Percentiles rank a stretch among this genome's conserved stretches.
Conservation (phyloP, 164 flowering plant genomes). For the Piper betle region DNA sequence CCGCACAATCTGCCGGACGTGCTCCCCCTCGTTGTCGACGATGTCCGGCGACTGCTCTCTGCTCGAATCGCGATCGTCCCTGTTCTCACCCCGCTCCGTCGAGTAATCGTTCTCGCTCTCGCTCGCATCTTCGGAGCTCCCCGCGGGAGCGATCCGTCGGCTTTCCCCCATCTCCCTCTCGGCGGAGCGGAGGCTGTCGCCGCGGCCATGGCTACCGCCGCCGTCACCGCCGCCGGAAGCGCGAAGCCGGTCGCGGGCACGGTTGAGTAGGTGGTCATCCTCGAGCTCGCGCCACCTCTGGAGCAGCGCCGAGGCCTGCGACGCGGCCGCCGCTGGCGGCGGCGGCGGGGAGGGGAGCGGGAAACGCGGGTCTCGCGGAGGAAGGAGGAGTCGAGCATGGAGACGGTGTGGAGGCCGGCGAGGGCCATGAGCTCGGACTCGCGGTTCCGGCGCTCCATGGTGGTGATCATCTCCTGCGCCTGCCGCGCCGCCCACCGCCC, state of each 20-base stretch:
- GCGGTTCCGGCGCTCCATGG: slow-evolving; percentile 86
- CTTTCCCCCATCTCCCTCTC: slow-evolving; percentile 42
- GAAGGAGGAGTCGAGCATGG: slow-evolving; percentile 62
- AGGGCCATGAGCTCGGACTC: slow-evolving; percentile 95
- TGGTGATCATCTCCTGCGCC: slow-evolving; percentile 95
- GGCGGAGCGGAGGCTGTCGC: slow-evolving; percentile 50
- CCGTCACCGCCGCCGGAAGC: slow-evolving; percentile 19
- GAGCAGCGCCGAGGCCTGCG: slow-evolving; percentile 66
- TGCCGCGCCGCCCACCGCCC: slow-evolving; percentile 95
- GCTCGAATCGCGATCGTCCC: slow-evolving; percentile 48
- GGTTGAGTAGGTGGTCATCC: slow-evolving; percentile 68
- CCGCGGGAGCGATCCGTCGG: slow-evolving; percentile 41
- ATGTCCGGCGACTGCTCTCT: slow-evolving; percentile 93
- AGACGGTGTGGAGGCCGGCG: slow-evolving; percentile 73
- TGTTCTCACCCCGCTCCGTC: slow-evolving; percentile 39
- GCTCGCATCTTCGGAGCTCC: slow-evolving; percentile 50
- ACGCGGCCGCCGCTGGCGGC: slow-evolving; percentile 22
- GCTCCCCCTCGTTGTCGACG: slow-evolving; percentile 79
- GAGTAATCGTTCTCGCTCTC: slow-evolving; percentile 88
- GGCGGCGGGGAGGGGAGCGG: slow-evolving; percentile 82
- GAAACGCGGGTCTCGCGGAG: slow-evolving; percentile 43
- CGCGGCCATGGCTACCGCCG: slow-evolving; percentile 14
- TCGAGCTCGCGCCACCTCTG: slow-evolving; percentile 99
- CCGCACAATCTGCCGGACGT: slow-evolving; percentile 68
- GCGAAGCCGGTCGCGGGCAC: slow-evolving; percentile 66